Evolutionary conservation across 352 stramenopile species (phyloP).

Genomic region (Globisporangium polare): DNA sequence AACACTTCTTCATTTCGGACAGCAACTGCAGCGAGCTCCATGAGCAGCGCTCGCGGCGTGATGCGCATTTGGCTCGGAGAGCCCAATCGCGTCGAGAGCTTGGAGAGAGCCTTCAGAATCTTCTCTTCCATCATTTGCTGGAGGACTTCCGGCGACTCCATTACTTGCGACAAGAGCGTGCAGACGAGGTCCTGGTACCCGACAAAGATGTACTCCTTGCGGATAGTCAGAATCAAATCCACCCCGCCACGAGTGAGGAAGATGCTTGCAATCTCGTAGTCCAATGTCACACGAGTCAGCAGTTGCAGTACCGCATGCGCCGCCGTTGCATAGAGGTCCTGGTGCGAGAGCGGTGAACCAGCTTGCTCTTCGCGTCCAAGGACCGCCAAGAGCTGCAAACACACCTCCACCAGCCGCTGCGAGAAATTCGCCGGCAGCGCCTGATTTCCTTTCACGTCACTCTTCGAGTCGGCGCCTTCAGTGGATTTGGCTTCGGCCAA

Average conservation of each 20-base stretch:
- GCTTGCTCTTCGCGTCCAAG: background rate
- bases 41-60: slow-evolving; percentile 73
- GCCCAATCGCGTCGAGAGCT: slow-evolving; percentile 68
- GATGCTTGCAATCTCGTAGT: slow-evolving; percentile 66
- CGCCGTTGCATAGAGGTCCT: slow-evolving; percentile 23
- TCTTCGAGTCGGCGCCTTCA: slow-evolving; percentile 13
- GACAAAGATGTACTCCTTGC: slow-evolving; percentile 37
- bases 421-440: slow-evolving; percentile 23
- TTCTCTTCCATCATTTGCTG: slow-evolving; percentile 87
- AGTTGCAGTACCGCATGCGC: slow-evolving; percentile 77
- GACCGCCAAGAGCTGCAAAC: slow-evolving; percentile 22
- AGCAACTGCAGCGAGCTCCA: slow-evolving; percentile 68
- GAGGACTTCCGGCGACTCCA: slow-evolving; percentile 83
- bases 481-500: background rate
- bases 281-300: slow-evolving; percentile 55
- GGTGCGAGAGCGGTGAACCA: background rate
- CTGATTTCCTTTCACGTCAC: slow-evolving; percentile 14
- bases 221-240: slow-evolving; percentile 56
- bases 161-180: slow-evolving; percentile 58
- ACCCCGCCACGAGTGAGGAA: slow-evolving; percentile 53
- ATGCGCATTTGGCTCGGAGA: slow-evolving; percentile 76
- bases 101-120: slow-evolving; percentile 70
- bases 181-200: slow-evolving; percentile 77
- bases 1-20: slow-evolving; percentile 77
- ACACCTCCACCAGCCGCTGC: slow-evolving; percentile 33